phyloP scores from a whole-genome alignment of 805 yeast species.

The Starmerella vaccinii region DNA sequence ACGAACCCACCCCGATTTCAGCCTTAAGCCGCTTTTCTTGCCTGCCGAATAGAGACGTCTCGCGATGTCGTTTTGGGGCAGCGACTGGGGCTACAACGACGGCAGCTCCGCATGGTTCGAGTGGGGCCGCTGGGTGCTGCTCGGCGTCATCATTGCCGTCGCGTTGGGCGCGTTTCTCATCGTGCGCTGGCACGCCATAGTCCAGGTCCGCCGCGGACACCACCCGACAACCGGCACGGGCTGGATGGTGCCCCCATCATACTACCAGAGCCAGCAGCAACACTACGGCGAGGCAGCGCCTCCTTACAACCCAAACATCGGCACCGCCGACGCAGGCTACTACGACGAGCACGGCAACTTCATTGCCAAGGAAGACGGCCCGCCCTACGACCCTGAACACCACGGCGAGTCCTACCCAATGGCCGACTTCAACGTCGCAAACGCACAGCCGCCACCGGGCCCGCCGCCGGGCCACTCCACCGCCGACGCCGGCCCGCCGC shows the following conservation, averaged over 20 bases:
- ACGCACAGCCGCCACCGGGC: conserved; percentile 15
- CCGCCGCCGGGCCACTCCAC: conserved; percentile 11
- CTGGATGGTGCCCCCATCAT: conserved; percentile 82
- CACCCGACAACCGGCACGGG: conserved; percentile 65
- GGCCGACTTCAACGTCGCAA: neutral
- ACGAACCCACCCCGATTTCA: too few relatives aligned
- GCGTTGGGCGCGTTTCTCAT: conserved; percentile 21
- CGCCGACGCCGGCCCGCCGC: conserved; percentile 13
- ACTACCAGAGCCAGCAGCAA: conserved; percentile 46
- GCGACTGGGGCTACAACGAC: neutral
- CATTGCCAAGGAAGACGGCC: conserved; percentile 3
- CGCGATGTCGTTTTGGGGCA: neutral
- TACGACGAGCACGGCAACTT: conserved; percentile 53
- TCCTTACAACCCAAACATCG: conserved; percentile 27
- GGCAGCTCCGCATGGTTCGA: conserved; percentile 22
- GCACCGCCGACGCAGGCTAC: conserved; percentile 55
- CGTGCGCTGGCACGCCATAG: conserved; percentile 13
- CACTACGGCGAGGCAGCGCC: conserved; percentile 30
- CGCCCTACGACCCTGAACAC: neutral
- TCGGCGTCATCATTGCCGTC: conserved; percentile 27
- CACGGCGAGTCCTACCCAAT: neutral
- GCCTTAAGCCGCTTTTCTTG: neutral
- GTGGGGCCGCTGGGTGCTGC: conserved; percentile 32
- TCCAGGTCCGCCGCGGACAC: conserved; percentile 32
- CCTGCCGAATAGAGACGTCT: neutral